Base-by-base conservation (phyloP, 306 rosid species). In the Crataegus laevigata region DNA sequence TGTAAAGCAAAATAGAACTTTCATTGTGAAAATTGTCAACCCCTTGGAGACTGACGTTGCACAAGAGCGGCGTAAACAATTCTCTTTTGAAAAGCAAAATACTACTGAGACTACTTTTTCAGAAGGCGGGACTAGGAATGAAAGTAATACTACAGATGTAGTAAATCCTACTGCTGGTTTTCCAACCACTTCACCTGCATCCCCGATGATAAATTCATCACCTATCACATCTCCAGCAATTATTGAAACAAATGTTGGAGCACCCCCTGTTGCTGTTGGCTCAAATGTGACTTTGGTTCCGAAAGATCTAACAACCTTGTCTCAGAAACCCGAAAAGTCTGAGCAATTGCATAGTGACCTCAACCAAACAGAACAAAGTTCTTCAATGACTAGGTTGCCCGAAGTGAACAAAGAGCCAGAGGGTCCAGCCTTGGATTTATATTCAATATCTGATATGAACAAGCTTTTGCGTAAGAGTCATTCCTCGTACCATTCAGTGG, bases 361-460 rank as follows among this genome's bases (percentile, higher is more conserved):
- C 78, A 57, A 34, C 65, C 66, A 29, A 57, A 26, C 19, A 4
- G 68, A 40, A 30, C 75, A 82, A 54, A 63, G 51, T 76, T 77
- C 88, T 77, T 34, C 90, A 40, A 21, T 57, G 26, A 68, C 26
- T 29, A 71, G 51, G 60, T 78, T 67, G 77, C 81, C 88, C 50
- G 59, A 80, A 80, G 62, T 72, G 59, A 84, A 63, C 19, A 72
- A 74, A 65, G 79, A 17, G 82, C 77, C 89, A 67, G 71, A 66
- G 73, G 32, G 60, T 47, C 76, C 84, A 38, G 68, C 65, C 60
- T 76, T 83, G 51, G 86, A 77, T 54, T 77, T 77, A 60, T 87
- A 77, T 81, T 32, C 91, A 45, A 68, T 94, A 64, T 85, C 96
- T 60, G 93, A 91, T 43, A 94, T 90, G 98, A 61, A 87, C 30